phyloP scores from a whole-genome alignment of 2,329 filamentous ascomycete genomes.

The Cladobotryum mycophilum region DNA sequence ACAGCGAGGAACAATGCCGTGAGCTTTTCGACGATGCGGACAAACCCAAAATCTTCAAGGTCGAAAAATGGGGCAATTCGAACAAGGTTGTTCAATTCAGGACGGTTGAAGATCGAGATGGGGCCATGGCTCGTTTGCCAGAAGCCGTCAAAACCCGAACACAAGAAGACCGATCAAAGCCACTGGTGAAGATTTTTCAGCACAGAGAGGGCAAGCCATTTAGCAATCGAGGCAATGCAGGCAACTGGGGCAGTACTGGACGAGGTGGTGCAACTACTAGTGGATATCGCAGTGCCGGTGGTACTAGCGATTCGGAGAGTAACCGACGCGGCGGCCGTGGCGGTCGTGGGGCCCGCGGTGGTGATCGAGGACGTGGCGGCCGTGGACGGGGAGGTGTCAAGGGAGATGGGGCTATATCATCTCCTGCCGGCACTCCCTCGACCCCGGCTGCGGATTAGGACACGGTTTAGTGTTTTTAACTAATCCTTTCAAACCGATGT shows the following conservation, averaged over 20 bases:
- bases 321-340: conserved; percentile 52
- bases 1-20: conserved; percentile 73
- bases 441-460: conserved; percentile 38
- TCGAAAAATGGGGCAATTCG: conserved; percentile 71
- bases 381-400: conserved; percentile 52
- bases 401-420: conserved; percentile 51
- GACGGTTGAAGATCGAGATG: conserved; percentile 71
- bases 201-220: conserved; percentile 55
- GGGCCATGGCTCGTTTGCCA: conserved; percentile 67
- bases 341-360: conserved; percentile 51
- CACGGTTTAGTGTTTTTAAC: background rate
- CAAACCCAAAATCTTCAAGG: conserved; percentile 68
- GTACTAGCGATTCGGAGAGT: conserved; percentile 63
- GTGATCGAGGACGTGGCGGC: conserved; percentile 51
- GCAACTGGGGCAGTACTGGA: conserved; percentile 60
- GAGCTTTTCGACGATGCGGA: conserved; percentile 81
- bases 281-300: conserved; percentile 78
- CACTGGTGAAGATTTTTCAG: conserved; percentile 77
- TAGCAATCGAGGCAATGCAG: conserved; percentile 56
- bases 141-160: conserved; percentile 69
- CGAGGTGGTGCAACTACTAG: conserved; percentile 56
- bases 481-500: background rate
- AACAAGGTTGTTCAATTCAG: conserved; percentile 86
- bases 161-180: conserved; percentile 68
- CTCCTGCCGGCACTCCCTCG: conserved; percentile 46